phyloP scores from a whole-genome alignment of 2,329 filamentous ascomycete species.

The Claviceps maximensis region DNA sequence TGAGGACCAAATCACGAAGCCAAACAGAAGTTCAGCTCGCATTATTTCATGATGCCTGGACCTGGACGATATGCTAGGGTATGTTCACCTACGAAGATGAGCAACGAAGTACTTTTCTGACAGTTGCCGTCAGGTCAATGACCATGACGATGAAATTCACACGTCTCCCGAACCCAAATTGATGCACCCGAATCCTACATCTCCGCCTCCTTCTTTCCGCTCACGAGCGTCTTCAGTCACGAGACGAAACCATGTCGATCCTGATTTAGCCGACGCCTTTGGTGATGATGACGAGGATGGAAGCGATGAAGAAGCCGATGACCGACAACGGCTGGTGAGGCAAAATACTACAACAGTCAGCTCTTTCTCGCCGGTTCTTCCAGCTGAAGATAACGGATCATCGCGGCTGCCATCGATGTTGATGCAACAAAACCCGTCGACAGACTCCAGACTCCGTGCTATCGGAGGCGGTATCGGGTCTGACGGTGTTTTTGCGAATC shows the following conservation, averaged over 20 bases:
- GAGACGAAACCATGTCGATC: conserved; percentile 43
- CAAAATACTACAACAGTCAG: conserved; percentile 31
- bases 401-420: conserved; percentile 10
- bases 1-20: not conserved
- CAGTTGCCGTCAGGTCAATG: conserved; percentile 37
- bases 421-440: conserved; percentile 15
- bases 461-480: conserved; percentile 66
- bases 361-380: conserved; percentile 9
- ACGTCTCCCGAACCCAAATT: conserved; percentile 17
- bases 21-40: too few species aligned
- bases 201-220: conserved; percentile 73
- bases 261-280: conserved; percentile 85
- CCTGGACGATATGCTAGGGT: conserved; percentile 40
- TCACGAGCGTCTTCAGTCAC: conserved; percentile 57
- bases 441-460: conserved; percentile 32
- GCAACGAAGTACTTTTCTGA: not conserved
- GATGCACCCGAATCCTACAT: conserved; percentile 35
- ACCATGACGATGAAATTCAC: conserved; percentile 30
- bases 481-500: conserved; percentile 92
- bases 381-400: not conserved
- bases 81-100: conserved; percentile 13
- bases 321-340: conserved; percentile 76
- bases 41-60: conserved; percentile 31
- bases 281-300: conserved; percentile 75
- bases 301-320: conserved; percentile 61